These are phyloP conservation scores for Cyclanthera cordifolia DNA, from an alignment of 306 rosid species.

Conservation along the genomic window DNA sequence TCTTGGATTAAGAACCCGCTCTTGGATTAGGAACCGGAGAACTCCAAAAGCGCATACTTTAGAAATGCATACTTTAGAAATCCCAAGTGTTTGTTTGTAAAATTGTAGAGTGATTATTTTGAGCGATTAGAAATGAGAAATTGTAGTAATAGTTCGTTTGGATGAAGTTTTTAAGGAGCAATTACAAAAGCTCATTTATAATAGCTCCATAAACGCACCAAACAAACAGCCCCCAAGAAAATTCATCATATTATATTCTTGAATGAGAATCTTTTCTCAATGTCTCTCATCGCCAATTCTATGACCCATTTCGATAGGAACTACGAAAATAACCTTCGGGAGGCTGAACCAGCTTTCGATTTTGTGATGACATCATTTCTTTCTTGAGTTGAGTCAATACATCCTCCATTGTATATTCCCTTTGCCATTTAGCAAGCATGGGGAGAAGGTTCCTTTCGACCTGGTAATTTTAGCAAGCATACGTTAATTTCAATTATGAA, in stretches of 20 bases:
- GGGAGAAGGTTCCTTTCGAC: constrained; percentile 82
- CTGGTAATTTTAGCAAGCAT: constrained; percentile 31
- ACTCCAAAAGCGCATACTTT: too few species aligned
- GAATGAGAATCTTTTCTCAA: too few species aligned
- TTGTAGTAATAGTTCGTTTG: too few species aligned
- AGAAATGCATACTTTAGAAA: too few species aligned
- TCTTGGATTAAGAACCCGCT: too few species aligned
- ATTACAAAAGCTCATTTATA: too few species aligned
- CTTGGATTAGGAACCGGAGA: too few species aligned
- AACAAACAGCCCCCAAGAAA: not conserved
- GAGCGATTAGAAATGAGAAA: too few species aligned
- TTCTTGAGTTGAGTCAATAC: constrained; percentile 79
- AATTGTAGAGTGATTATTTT: too few species aligned
- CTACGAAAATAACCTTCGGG: constrained; percentile 48
- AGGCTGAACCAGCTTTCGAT: constrained; percentile 86
- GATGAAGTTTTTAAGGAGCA: too few species aligned
- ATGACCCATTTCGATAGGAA: not conserved
- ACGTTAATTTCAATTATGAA: constrained; percentile 2
- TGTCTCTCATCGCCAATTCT: not conserved
- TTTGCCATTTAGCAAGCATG: constrained; percentile 90
- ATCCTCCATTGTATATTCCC: constrained; percentile 85
- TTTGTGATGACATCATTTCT: constrained; percentile 87
- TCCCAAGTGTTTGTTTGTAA: too few species aligned
- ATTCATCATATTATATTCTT: not conserved
- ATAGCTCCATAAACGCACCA: too few species aligned